phyloP scores from a whole-genome alignment of 2,329 filamentous ascomycete species.

The Myriosclerotinia curreyana region DNA sequence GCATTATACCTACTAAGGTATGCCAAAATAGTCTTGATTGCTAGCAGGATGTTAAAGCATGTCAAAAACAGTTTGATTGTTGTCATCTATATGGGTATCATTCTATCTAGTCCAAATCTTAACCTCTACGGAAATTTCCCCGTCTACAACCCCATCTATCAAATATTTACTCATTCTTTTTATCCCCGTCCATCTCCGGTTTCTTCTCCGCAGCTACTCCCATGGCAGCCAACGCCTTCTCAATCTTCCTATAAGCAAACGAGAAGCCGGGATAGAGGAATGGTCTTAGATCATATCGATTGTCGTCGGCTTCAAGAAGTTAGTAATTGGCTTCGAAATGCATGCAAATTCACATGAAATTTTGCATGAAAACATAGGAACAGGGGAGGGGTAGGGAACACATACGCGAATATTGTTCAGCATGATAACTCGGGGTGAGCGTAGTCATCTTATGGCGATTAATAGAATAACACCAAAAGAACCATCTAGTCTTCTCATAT shows the following conservation, averaged over 20 bases:
- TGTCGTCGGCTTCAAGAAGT: constrained; percentile 54
- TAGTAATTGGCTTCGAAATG: neutral
- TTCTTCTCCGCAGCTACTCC: constrained; percentile 13
- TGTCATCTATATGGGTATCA: neutral
- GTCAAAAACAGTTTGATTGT: neutral
- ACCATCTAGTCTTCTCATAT: constrained; percentile 13
- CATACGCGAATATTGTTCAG: constrained; percentile 31
- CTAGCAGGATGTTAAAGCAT: neutral
- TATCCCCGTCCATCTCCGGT: neutral
- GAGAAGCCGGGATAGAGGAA: constrained; percentile 49
- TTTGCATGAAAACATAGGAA: neutral
- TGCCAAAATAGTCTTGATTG: neutral
- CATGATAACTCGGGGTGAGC: constrained; percentile 32
- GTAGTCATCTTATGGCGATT: constrained; percentile 55
- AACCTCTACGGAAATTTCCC: too few relatives aligned
- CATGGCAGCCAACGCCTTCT: constrained; percentile 15
- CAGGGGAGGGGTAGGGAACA: neutral
- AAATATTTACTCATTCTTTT: constrained; percentile 2
- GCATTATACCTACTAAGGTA: too few relatives aligned
- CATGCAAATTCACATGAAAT: neutral
- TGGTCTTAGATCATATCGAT: constrained; percentile 54
- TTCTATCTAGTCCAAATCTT: neutral
- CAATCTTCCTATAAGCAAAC: constrained; percentile 19
- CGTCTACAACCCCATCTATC: too few relatives aligned
- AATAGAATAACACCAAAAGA: constrained; percentile 48